phyloP scores from a whole-genome alignment of 768 basidiomycete species.

The Podaxis sp. region DNA sequence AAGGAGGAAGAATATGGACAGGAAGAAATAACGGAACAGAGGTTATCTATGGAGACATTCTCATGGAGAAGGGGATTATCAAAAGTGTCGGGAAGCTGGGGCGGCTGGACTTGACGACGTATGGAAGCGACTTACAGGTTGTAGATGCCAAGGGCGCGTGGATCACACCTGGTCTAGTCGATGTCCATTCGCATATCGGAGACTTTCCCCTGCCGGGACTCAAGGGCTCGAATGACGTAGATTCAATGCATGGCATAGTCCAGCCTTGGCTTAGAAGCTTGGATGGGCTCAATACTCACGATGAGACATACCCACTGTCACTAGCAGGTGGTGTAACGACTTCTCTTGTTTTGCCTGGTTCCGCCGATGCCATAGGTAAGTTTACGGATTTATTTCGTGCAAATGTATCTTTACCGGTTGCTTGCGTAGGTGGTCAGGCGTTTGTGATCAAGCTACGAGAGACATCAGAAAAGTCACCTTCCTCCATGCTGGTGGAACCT shows the following conservation, averaged over 20 bases:
- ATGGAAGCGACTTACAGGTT: slow-evolving; percentile 37
- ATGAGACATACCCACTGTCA: slow-evolving; percentile 64
- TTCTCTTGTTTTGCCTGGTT: slow-evolving; percentile 72
- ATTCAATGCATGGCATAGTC: slow-evolving; percentile 44
- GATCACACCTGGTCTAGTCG: slow-evolving; percentile 76
- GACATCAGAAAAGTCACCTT: slow-evolving; percentile 65
- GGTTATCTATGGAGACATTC: slow-evolving; percentile 59
- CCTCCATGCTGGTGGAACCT: slow-evolving; percentile 73
- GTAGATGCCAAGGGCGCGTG: slow-evolving; percentile 67
- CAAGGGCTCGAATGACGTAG: slow-evolving; percentile 48
- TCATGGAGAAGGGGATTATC: slow-evolving; percentile 68
- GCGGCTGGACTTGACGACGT: slow-evolving; percentile 16
- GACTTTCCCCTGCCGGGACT: slow-evolving; percentile 47
- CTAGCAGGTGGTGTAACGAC: slow-evolving; percentile 80
- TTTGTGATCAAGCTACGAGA: slow-evolving; percentile 76
- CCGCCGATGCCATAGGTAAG: slow-evolving; percentile 57
- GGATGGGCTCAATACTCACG: slow-evolving; percentile 80
- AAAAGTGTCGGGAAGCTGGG: slow-evolving; percentile 50
- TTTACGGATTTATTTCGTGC: not conserved
- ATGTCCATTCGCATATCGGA: slow-evolving; percentile 68
- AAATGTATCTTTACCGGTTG: not conserved
- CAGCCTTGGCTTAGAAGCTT: slow-evolving; percentile 67
- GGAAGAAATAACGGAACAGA: slow-evolving; percentile 64
- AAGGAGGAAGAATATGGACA: slow-evolving; percentile 84
- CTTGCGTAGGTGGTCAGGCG: slow-evolving; percentile 59